Percentiles rank a stretch among this genome's conserved stretches.
These are phyloP conservation scores for Verticillium albo-atrum DNA, from an alignment of 2,329 filamentous ascomycete genomes.

Conservation along the genomic window DNA sequence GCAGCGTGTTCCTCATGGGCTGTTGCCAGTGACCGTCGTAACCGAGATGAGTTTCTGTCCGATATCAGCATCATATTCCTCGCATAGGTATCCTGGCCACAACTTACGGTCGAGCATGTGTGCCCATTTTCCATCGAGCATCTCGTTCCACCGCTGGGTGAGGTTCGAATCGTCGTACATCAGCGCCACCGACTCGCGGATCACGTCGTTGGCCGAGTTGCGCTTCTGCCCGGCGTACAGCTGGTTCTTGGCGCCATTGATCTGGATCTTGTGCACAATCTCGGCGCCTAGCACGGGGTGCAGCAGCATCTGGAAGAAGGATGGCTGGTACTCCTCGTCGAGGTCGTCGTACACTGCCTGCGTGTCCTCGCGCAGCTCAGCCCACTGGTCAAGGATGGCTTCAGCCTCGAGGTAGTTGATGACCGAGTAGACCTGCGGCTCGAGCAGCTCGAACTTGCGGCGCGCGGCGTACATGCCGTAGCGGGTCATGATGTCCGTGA, in stretches of 20 bases:
- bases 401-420: constrained; percentile 57
- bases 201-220: constrained; percentile 42
- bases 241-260: constrained; percentile 38
- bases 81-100: no score
- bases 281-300: constrained; percentile 51
- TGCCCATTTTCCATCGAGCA: constrained; percentile 59
- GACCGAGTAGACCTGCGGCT: constrained; percentile 39
- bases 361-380: constrained; percentile 44
- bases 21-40: constrained; percentile 62
- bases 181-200: constrained; percentile 44
- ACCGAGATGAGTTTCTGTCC: constrained; percentile 45
- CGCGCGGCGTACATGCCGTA: constrained; percentile 30
- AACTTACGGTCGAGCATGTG: constrained; percentile 53
- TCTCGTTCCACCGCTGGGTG: constrained; percentile 50
- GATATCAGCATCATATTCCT: background rate
- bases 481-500: constrained; percentile 45
- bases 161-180: constrained; percentile 55
- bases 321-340: constrained; percentile 41
- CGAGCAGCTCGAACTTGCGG: constrained; percentile 29
- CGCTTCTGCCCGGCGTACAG: constrained; percentile 41
- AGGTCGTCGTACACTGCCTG: constrained; percentile 52
- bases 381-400: constrained; percentile 45
- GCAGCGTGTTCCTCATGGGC: constrained; percentile 65
- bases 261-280: constrained; percentile 45
- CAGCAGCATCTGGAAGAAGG: constrained; percentile 56